Conservation (phyloP, 805 yeast genomes). For the Candida maesae region DNA sequence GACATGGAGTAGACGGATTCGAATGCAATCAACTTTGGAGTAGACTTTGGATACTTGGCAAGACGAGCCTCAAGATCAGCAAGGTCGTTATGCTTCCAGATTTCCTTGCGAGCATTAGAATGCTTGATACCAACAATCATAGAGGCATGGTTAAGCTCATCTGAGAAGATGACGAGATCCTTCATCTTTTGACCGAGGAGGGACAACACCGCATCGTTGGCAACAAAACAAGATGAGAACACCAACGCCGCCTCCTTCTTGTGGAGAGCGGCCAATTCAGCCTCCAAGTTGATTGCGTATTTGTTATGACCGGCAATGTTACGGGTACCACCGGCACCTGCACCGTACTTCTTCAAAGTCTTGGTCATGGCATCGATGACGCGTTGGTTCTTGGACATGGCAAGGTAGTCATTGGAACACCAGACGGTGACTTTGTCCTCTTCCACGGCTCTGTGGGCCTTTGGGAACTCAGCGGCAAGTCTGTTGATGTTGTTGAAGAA, state of each 20-base stretch:
- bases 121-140: constrained; percentile 96
- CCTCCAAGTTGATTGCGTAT: constrained; percentile 84
- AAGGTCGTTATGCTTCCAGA: constrained; percentile 89
- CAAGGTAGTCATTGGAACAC: constrained; percentile 98
- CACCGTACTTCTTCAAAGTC: constrained; percentile 85
- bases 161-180: constrained; percentile 87
- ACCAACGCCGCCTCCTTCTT: constrained; percentile 94
- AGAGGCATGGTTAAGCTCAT: constrained; percentile 92
- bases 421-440: constrained; percentile 92
- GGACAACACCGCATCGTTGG: constrained; percentile 92
- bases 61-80: constrained; percentile 76
- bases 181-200: constrained; percentile 88
- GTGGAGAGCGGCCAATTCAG: constrained; percentile 85
- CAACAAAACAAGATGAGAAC: constrained; percentile 93
- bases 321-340: constrained; percentile 99
- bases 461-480: constrained; percentile 88
- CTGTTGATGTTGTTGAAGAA: constrained; percentile 97
- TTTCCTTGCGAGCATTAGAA: constrained; percentile 82
- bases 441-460: constrained; percentile 76
- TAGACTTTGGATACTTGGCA: constrained; percentile 74
- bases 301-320: constrained; percentile 97
- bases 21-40: constrained; percentile 94
- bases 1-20: constrained; percentile 98
- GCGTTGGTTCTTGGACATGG: constrained; percentile 80
- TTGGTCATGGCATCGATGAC: constrained; percentile 74